phyloP scores from a whole-genome alignment of 106 monocot species.

The Cymbidium sinense region DNA sequence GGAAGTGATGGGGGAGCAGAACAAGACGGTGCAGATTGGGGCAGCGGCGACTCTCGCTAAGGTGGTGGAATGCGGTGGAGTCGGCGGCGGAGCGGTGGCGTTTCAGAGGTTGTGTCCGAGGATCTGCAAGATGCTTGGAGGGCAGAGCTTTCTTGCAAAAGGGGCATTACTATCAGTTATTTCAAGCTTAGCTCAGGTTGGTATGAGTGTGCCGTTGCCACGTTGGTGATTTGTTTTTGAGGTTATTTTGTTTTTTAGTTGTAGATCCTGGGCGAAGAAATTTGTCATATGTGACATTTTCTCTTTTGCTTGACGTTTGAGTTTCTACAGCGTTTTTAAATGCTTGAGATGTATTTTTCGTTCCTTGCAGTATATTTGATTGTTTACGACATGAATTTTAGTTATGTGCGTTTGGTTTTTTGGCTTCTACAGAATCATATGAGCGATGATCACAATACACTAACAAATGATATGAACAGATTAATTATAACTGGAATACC shows the following conservation, averaged over 20 bases:
- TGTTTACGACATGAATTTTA: neutral
- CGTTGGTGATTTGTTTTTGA: neutral
- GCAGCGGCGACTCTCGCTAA: conserved; percentile 71
- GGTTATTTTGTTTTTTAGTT: neutral
- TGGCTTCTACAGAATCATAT: neutral
- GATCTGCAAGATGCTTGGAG: conserved; percentile 71
- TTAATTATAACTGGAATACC: too few species aligned
- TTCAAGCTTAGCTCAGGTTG: conserved; percentile 75
- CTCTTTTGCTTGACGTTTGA: too few species aligned
- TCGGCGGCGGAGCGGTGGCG: conserved; percentile 9
- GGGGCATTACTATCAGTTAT: conserved; percentile 64
- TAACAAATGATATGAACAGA: too few species aligned
- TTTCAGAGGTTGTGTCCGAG: conserved; percentile 75
- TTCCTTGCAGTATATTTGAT: neutral
- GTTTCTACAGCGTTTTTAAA: too few species aligned
- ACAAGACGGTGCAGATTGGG: conserved; percentile 62
- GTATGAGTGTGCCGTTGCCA: neutral
- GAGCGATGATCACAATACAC: too few species aligned
- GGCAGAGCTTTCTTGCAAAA: conserved; percentile 73
- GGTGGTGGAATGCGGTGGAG: conserved; percentile 51
- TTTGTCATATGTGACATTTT: too few species aligned
- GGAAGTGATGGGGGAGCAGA: conserved; percentile 88
- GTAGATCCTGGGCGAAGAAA: neutral
- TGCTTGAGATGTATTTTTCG: neutral
- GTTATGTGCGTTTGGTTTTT: neutral